Evolutionary conservation across 352 stramenopile species (phyloP).

Genomic region (Globisporangium apiculatum): DNA sequence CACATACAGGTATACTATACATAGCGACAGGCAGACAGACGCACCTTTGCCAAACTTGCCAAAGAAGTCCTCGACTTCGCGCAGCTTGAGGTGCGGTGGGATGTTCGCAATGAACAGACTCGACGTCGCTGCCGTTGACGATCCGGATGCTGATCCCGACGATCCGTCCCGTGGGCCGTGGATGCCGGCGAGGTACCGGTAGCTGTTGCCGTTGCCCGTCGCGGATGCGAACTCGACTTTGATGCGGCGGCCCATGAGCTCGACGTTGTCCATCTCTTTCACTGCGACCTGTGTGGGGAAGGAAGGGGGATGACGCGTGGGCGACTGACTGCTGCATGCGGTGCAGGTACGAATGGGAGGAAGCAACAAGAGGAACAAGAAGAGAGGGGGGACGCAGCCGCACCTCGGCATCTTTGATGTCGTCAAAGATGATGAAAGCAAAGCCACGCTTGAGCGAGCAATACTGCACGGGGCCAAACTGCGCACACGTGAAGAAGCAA

Average conservation of each 20-base stretch:
- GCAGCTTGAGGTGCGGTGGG: constrained; percentile 52
- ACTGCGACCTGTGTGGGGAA: constrained; percentile 18
- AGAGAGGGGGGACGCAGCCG: constrained; percentile 1
- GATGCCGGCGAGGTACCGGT: not conserved
- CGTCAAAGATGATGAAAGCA: constrained; percentile 48
- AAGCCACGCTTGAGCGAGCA: constrained; percentile 54
- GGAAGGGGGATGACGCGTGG: too few relatives aligned
- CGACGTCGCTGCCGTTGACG: constrained; percentile 16
- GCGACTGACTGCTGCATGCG: too few relatives aligned
- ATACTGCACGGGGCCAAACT: constrained; percentile 45
- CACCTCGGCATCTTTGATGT: constrained; percentile 34
- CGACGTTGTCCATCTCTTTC: constrained; percentile 41
- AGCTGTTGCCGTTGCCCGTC: constrained; percentile 3
- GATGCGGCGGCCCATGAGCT: constrained; percentile 33
- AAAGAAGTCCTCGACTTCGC: constrained; percentile 48
- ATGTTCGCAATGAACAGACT: constrained; percentile 69
- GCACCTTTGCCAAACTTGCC: constrained; percentile 42
- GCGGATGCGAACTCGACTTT: constrained; percentile 30
- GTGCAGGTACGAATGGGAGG: too few relatives aligned
- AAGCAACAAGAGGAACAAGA: not conserved
- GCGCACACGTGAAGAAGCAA: not conserved
- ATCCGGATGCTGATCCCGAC: not conserved
- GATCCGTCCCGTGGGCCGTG: not conserved
- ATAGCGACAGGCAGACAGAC: not conserved
- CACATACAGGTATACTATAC: not conserved